phyloP scores from a whole-genome alignment of 2,329 filamentous ascomycete genomes.

The Plectosphaerella sp. region DNA sequence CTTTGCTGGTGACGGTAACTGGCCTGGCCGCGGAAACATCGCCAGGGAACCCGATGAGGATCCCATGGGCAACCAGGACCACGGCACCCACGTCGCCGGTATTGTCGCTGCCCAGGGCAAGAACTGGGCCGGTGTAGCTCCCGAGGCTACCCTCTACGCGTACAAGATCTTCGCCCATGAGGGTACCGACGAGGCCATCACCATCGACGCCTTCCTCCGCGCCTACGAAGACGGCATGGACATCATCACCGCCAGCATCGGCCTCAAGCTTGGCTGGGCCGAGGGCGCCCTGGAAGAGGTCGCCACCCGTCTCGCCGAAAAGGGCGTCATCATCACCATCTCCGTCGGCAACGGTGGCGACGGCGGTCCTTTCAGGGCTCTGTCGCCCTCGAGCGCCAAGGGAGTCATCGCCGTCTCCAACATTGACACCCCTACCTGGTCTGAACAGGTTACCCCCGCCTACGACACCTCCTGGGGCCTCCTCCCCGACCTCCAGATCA shows the following conservation, averaged over 20 bases:
- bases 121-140: not conserved
- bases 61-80: constrained; percentile 15
- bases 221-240: constrained; percentile 32
- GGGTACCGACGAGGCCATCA: constrained; percentile 1
- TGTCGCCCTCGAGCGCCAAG: constrained; percentile 32
- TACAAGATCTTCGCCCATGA: constrained; percentile 1
- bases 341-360: constrained; percentile 48
- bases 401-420: constrained; percentile 41
- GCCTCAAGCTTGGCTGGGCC: constrained; percentile 28
- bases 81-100: constrained; percentile 1
- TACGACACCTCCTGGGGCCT: constrained; percentile 37
- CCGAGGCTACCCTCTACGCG: not conserved
- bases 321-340: constrained; percentile 44
- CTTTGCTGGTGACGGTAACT: constrained; percentile 29
- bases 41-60: constrained; percentile 25
- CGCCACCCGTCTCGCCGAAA: constrained; percentile 32
- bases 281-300: constrained; percentile 32
- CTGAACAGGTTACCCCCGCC: constrained; percentile 23
- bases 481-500: constrained; percentile 35
- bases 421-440: constrained; percentile 23
- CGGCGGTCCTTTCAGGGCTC: constrained; percentile 41
- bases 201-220: constrained; percentile 26
- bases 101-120: not conserved
- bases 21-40: not conserved
- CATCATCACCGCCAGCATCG: constrained; percentile 37